phyloP scores from a whole-genome alignment of 805 yeast species.

The Candida sakaeoensis region DNA sequence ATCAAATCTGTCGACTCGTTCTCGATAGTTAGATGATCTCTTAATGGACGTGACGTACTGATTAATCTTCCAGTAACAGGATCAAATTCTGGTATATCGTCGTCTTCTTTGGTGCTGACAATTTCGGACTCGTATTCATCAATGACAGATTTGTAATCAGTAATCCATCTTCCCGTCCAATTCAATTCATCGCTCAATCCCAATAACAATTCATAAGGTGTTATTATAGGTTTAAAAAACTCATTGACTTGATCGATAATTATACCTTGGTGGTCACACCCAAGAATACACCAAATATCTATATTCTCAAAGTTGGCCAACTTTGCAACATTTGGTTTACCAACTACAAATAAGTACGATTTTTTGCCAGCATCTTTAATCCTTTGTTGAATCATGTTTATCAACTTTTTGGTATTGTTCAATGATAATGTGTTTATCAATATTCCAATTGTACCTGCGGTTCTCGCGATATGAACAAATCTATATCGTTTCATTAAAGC shows the following conservation, averaged over 20 bases:
- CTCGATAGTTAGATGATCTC: constrained; percentile 54
- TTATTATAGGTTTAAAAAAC: constrained; percentile 85
- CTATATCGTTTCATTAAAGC: constrained; percentile 80
- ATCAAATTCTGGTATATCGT: constrained; percentile 73
- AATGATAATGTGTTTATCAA: constrained; percentile 86
- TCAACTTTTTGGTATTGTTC: constrained; percentile 63
- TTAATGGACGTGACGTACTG: constrained; percentile 69
- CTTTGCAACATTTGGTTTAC: constrained; percentile 96
- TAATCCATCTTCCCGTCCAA: constrained; percentile 95
- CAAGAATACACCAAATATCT: constrained; percentile 91
- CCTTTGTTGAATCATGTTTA: constrained; percentile 57
- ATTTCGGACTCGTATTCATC: constrained; percentile 25
- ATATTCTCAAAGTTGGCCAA: constrained; percentile 93
- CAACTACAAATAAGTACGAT: constrained; percentile 91
- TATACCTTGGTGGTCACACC: constrained; percentile 93
- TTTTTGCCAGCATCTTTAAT: constrained; percentile 80
- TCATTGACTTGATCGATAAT: constrained; percentile 75
- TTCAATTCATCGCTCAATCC: constrained; percentile 72
- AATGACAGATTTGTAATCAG: constrained; percentile 63
- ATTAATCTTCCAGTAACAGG: constrained; percentile 81
- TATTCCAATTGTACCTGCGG: constrained; percentile 90
- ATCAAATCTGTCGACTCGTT: constrained; percentile 40
- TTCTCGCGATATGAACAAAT: constrained; percentile 81
- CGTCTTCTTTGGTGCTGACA: constrained; percentile 37
- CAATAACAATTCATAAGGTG: constrained; percentile 85